These are phyloP conservation scores for Tranzscheliella williamsii DNA, from an alignment of 1,284 basidiomycete genomes.

Conservation along the genomic window DNA sequence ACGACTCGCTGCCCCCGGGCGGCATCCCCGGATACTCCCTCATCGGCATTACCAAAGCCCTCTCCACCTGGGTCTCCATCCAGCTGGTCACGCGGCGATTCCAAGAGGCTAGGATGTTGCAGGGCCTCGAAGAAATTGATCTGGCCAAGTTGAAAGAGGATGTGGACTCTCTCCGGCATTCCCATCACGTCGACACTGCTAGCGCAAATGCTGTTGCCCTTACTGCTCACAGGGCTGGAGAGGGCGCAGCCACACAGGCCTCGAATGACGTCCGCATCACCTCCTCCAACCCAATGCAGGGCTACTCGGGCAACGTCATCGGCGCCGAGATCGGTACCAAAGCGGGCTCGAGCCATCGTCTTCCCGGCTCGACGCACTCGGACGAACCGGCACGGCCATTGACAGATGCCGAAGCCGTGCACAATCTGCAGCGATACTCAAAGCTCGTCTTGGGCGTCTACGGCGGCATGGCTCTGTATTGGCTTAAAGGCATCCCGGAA, in stretches of 20 bases:
- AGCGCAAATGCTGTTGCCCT: constrained; percentile 2
- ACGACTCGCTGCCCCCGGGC: constrained; percentile 48
- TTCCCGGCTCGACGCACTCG: constrained; percentile 16
- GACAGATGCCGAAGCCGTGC: constrained; percentile 37
- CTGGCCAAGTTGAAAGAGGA: constrained; percentile 22
- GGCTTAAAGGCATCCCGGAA: constrained; percentile 44
- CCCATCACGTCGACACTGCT: constrained; percentile 19
- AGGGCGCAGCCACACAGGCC: not conserved
- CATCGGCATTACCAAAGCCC: constrained; percentile 44
- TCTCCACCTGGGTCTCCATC: constrained; percentile 49
- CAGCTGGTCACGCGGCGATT: constrained; percentile 47
- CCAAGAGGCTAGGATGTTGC: constrained; percentile 40
- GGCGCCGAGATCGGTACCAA: constrained; percentile 48
- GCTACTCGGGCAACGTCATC: constrained; percentile 44
- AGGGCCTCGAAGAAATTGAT: constrained; percentile 35
- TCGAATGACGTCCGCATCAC: constrained; percentile 39
- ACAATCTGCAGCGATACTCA: constrained; percentile 44
- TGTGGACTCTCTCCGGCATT: constrained; percentile 15
- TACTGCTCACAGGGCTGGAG: constrained; percentile 1
- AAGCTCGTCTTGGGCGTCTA: constrained; percentile 53
- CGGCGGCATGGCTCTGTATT: constrained; percentile 47
- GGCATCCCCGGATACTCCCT: constrained; percentile 50
- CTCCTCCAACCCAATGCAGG: constrained; percentile 27
- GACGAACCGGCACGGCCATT: constrained; percentile 21
- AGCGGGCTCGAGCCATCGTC: constrained; percentile 4